Base-by-base conservation (phyloP, 1,139 yeast species). In the Pichia sp. region DNA sequence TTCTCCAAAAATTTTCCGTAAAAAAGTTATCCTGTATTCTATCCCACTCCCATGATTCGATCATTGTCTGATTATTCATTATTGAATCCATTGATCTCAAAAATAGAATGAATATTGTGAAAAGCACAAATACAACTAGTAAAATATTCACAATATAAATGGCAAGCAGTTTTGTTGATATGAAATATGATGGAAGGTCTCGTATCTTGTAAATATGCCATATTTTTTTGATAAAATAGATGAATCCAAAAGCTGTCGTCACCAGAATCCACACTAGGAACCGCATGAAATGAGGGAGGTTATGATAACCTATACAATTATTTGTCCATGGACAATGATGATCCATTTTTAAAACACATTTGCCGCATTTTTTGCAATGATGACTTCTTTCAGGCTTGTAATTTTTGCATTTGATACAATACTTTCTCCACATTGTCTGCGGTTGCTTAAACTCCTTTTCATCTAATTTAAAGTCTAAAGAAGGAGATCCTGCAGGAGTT, bases 1-100 rank as follows among this genome's bases (percentile, higher is more conserved):
- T 73, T 7, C 57, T 51, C 81, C 85, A 77, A 47, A 79, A 64
- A 37, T 75, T 58, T 39, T 72, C 77, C 1, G 73, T 70, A 42
- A 65, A 70, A 48, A 81, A 72, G 53, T 82, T 85, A 7, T 79
- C 70, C 46, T 79, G 87, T 2, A 87, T 67, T 49, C 97, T 72
- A 53, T 92, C 97, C 65, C 73, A 66, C 56, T 92, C 97, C 98
- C 98, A 92, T 3, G 75, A 69, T 62, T 92, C 98, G 47, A 92
- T 90, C 61, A 87, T 95, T 3, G 97, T 81, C 74, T 78, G 82
- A n/a, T 97, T 96, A 37, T 69, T 67, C 3, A 75, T 55, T 52
- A 78, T 67, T 56, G 81, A 79, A 44, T 69, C 62, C 3, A 82
- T 34, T 48, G 90, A 82, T 50, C 96, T 71, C 3, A 81, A 47